Conservation (phyloP, 176 grass and related monocot genomes). For the Paspalum vaginatum region DNA sequence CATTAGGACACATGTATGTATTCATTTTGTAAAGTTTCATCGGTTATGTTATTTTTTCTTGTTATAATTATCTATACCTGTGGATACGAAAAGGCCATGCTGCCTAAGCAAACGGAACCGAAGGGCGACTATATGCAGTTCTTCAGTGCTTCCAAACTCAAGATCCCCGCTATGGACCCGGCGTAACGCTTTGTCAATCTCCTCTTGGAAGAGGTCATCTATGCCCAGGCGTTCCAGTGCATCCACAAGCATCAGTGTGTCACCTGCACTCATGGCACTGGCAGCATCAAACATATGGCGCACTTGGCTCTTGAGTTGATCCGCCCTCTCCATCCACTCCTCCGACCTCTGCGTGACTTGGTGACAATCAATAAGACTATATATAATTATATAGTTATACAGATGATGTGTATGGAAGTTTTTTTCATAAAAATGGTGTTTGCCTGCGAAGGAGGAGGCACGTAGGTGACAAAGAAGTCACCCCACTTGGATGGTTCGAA, state of each 20-base stretch:
- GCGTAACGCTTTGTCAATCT: neutral
- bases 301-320: neutral
- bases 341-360: neutral
- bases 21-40: too few species aligned
- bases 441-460: neutral
- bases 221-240: neutral
- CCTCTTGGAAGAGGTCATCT: neutral
- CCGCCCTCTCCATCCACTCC: neutral
- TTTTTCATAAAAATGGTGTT: neutral
- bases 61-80: neutral
- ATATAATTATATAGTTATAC: neutral
- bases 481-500: slow-evolving; percentile 10
- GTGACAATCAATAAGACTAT: neutral
- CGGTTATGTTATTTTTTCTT: too few species aligned
- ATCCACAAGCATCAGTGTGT: neutral
- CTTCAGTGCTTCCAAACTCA: neutral
- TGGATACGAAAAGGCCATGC: neutral
- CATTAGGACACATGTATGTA: too few species aligned
- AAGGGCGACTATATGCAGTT: neutral
- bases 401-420: neutral
- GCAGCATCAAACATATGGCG: neutral
- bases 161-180: neutral
- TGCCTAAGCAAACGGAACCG: slow-evolving; percentile 14
- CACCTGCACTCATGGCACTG: neutral
- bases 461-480: neutral